Evolutionary conservation across 1,284 basidiomycete genomes (phyloP), one percentile per base, ranked within the genome.

Genomic region (Marasmius fiardii): DNA sequence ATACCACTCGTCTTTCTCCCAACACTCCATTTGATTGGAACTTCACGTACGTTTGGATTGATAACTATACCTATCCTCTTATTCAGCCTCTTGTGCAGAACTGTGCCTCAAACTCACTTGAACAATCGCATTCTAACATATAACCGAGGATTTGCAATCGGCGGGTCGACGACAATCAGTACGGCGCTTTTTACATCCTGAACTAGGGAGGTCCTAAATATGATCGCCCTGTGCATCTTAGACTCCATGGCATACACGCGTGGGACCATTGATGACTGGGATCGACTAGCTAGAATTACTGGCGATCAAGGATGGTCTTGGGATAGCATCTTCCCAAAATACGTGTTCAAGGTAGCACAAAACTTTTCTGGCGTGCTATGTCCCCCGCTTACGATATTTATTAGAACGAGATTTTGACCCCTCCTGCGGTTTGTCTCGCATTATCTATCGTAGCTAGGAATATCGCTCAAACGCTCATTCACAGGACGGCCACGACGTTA

Each of bases 301-400:
- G 63, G 60, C 16, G 61, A 64, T 37, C 51, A 57, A 11, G 58
- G 61, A 33, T 65, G 63, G 63, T 57, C 57, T 10, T 65, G 63
- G 63, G 52, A 61, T 11, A 50, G 49, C 39, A 57, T 65, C 58
- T 65, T 45, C 54, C 54, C 28, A 64, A 64, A 58, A 63, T 63
- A 26, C 18, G 39, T 28, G 10, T 28, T 35, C 48, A 7, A 28
- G n/a, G 12, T 51, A n/a, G 4, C 11, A 6, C 24, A 16, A 21
- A 16, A 5, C 12, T 20, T 20, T 56, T 28, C 35, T 33, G 18
- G 12, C 24, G 16, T 37, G n/a, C 45, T 24, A 28, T 18, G 26
- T 16, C 20, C 12, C 31, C 7, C 28, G 28, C 28, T 31, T 10
- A 31, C 28, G 4, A 10, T 4, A 53, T 11, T 26, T n/a, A 5